Base-by-base conservation (phyloP, 2,329 filamentous ascomycete genomes). In the Epichloe brachyelytri region DNA sequence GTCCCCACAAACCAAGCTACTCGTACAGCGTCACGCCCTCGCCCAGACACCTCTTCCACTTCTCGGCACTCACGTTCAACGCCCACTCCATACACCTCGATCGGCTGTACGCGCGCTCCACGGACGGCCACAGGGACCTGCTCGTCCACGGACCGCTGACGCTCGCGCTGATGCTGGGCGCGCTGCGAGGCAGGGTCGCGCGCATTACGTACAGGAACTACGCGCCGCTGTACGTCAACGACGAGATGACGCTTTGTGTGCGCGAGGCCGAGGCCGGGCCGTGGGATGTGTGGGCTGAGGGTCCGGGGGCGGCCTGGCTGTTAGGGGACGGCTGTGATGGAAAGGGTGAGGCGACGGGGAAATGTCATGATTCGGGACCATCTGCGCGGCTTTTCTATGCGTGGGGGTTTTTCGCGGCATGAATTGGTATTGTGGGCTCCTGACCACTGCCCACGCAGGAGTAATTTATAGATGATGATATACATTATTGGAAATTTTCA, bases 21-120 rank as follows among this genome's bases (percentile, higher is more conserved):
- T 62, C 62, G 20, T 62, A 85, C 58, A 69, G 71, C 0, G 68
- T 95, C 22, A 77, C 69, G 0, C 88, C 89, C 1, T 82, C 83
- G 2, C 73, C 78, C 3, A 72, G 77, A 4, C 77, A 96, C 4
- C 80, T 98, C 50, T 95, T 95, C 70, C 82, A 90, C 53, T 97
- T 91, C 72, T 93, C 86, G 19, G 89, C 89, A 0, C 78, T 98
- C 36, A 91, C 86, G 2, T 90, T 88, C 72, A 98, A 98, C 66
- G 88, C 88, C 1, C 93, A 98, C 67, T 75, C 78, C 15, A 96
- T 98, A 58, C 93, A 98, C 68, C 75, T 95, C 20, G 86, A 96
- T 65, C 77, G 75, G 1, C 62, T 75, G 43, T 94, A 88, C 67
- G 82, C 82, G 48, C 76, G 76, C 39, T 71, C 78, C 12, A 71